Base-by-base conservation (phyloP, 257 asterid genomes). In the Avicennia marina region DNA sequence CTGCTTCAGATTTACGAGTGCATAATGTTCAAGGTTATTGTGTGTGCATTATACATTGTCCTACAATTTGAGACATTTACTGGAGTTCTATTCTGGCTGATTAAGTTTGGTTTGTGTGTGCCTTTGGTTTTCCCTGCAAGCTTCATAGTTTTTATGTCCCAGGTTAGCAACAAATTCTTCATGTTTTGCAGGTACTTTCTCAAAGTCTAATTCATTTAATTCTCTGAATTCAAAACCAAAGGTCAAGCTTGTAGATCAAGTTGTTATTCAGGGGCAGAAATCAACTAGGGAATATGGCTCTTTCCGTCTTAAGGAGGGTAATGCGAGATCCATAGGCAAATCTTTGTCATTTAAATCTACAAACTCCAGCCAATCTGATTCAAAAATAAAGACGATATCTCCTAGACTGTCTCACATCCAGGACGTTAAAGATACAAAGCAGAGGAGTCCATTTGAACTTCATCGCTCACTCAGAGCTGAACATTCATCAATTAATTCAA, bases 191-290 rank as follows among this genome's bases (percentile, higher is more conserved):
- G 98, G 94, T 77, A 66, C 67, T 59, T 76, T 81, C 74, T 73
- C 73, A 9, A 90, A 87, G 81, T 87, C 95, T 8, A 78, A 72
- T 58, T 90, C 96, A 55, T 90, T 86, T 72, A 82, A 48, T 76
- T 74, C 89, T 49, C 61, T 68, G 65, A 78, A 70, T 75, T 73
- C 80, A 64, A 90, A 84, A 72, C 90, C 88, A 42, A 84, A 73
- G 64, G 82, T 78, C 69, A 83, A 77, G 72, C 96, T 73, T 62
- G 83, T 75, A 20, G 95, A 80, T 68, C 85, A 84, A 70, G 93
- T 70, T 74, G 68, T 66, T 61, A 70, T 74, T 50, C 89, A 63
- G 77, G 82, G 86, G 82, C 95, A 75, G 66, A 88, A 85, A 75
- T 72, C 84, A 47, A 77, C 64, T 36, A 85, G 78, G 50, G 95